These are phyloP conservation scores for Loxodes magnus DNA, from an alignment of 73 alveolate genomes.

Conservation along the genomic window DNA sequence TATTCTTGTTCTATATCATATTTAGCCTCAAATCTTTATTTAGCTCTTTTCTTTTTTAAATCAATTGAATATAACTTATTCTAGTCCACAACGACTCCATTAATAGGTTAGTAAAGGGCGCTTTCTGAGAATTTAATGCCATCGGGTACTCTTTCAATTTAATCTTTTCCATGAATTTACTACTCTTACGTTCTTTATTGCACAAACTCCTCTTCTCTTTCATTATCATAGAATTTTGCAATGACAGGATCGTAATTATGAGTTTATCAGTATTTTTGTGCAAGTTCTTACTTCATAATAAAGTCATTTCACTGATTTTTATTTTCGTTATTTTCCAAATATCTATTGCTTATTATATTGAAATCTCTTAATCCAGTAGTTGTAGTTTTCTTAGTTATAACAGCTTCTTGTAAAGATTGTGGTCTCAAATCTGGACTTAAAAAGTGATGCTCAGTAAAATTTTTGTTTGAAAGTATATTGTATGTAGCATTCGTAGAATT, in stretches of 20 bases:
- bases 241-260: slow-evolving; percentile 72
- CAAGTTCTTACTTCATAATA: slow-evolving; percentile 64
- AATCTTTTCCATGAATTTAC: slow-evolving; percentile 69
- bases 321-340: slow-evolving; percentile 61
- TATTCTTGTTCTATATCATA: slow-evolving; percentile 53
- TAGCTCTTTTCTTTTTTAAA: slow-evolving; percentile 62
- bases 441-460: slow-evolving; percentile 60
- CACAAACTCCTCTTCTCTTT: slow-evolving; percentile 49
- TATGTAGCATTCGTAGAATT: slow-evolving; percentile 33
- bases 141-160: slow-evolving; percentile 71
- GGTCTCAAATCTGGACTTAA: slow-evolving; percentile 85
- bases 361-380: slow-evolving; percentile 67
- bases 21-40: slow-evolving; percentile 59
- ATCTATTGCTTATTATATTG: slow-evolving; percentile 63
- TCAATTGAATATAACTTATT: slow-evolving; percentile 55
- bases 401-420: slow-evolving; percentile 9
- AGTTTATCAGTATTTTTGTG: slow-evolving; percentile 73
- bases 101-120: slow-evolving; percentile 68
- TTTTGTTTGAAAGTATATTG: slow-evolving; percentile 62
- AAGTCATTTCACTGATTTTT: slow-evolving; percentile 59
- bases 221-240: slow-evolving; percentile 58
- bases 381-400: slow-evolving; percentile 23
- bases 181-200: slow-evolving; percentile 36
- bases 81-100: slow-evolving; percentile 62
- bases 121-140: slow-evolving; percentile 56